phyloP scores from a whole-genome alignment of 2,329 filamentous ascomycete species.

The Graphilbum fragrans region DNA sequence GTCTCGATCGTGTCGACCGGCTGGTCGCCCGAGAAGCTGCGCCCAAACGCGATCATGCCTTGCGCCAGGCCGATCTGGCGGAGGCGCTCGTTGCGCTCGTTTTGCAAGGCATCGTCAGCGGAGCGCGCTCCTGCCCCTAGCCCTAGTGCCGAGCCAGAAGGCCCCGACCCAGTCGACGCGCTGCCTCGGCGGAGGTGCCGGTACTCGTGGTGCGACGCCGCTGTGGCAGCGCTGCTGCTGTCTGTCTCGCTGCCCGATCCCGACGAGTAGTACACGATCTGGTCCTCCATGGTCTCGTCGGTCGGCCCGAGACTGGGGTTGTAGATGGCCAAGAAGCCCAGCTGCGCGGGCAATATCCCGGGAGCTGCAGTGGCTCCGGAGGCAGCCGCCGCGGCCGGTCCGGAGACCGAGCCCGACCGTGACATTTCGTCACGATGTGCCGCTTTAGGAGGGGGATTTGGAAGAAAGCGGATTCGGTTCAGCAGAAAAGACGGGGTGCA shows the following conservation, averaged over 20 bases:
- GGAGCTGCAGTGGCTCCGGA: neutral
- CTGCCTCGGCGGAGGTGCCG: slow-evolving; percentile 9
- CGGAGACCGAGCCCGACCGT: neutral
- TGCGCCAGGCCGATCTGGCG: slow-evolving; percentile 92
- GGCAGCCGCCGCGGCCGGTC: neutral
- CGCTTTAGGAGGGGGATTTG: too few species aligned
- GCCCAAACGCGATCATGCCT: slow-evolving; percentile 89
- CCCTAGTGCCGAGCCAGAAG: slow-evolving; percentile 9
- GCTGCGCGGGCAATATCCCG: slow-evolving; percentile 54
- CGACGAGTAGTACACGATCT: slow-evolving; percentile 90
- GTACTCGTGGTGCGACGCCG: slow-evolving; percentile 5
- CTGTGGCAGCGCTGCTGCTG: slow-evolving; percentile 16
- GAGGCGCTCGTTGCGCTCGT: slow-evolving; percentile 73
- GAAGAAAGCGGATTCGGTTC: too few species aligned
- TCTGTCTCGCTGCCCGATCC: slow-evolving; percentile 12
- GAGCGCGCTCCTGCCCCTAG: too few species aligned
- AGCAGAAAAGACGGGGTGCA: too few species aligned
- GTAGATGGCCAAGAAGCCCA: slow-evolving; percentile 89
- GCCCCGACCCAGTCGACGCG: slow-evolving; percentile 13
- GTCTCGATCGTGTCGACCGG: slow-evolving; percentile 81
- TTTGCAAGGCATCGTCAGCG: slow-evolving; percentile 34
- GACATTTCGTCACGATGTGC: too few species aligned
- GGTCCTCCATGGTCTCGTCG: slow-evolving; percentile 62
- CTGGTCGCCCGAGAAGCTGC: slow-evolving; percentile 69
- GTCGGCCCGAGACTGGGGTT: slow-evolving; percentile 52